Base-by-base conservation (phyloP, 306 rosid species). In the Carpinus fangiana region DNA sequence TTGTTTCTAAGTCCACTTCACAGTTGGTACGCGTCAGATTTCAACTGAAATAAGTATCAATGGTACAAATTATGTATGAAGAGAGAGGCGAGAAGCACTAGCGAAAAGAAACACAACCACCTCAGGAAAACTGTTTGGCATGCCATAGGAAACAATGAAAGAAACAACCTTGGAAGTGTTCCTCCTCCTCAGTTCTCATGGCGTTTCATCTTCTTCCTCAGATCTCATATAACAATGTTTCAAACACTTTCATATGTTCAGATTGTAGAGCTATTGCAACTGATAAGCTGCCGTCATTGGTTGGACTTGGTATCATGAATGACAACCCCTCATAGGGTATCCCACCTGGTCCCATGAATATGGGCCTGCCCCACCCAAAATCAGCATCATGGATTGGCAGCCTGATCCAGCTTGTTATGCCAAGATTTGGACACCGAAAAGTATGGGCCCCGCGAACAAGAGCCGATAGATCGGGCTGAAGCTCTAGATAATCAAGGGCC, bases 261-360 rank as follows among this genome's bases (percentile, higher is more conserved):
- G 87, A 82, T 72, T 88, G 92, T 61, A 90, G 86, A 47, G 89
- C 86, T 2, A 90, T 83, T 34, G 92, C 92, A 46, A 90, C 92
- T 4, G 90, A 90, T n/a, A 88, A 73, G 79, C 90, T 88, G 16
- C 94, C 97, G 62, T 92, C 97, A 59, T 83, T 83, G 4, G 71
- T 70, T 60, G 98, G 77, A 80, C 92, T 90, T 5, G 97, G 97
- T 53, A 92, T 53, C 28, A 95, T 81, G 34, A 84, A 92, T 46
- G 95, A 89, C 2, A 95, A 67, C 0, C 98, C 98, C 77, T 95
- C 98, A 3, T 82, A 95, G 0, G 93, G 87, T 48, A 95, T 89
- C 45, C 98, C 98, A 20, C 98, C 98, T 2, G 98, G 98, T 34
- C 98, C 98, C 98, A 95, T 89, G 81, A 95, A 95, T 20, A 92